phyloP scores from a whole-genome alignment of 1,284 basidiomycete species.

The Tylopilus sp. region DNA sequence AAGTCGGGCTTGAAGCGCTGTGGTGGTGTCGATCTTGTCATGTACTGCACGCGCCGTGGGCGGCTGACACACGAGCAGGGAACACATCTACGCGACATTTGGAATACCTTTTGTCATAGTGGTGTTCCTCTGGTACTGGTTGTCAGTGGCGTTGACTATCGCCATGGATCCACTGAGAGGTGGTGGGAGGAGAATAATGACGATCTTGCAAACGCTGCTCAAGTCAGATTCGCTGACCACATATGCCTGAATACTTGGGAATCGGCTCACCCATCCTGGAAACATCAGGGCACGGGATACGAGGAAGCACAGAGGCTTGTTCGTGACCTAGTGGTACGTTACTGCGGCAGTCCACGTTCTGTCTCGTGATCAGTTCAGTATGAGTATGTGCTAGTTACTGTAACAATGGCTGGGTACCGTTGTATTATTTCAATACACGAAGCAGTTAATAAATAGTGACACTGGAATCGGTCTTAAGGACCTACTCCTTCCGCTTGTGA shows the following conservation, averaged over 20 bases:
- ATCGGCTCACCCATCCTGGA: constrained; percentile 25
- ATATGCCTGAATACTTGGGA: constrained; percentile 24
- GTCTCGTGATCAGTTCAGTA: constrained; percentile 8
- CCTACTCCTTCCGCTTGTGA: constrained; percentile 12
- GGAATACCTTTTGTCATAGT: constrained; percentile 18
- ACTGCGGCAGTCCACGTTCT: constrained; percentile 12
- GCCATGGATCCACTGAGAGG: constrained; percentile 22
- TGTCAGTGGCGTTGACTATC: constrained; percentile 25
- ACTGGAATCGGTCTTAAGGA: not conserved
- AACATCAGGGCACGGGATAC: constrained; percentile 12
- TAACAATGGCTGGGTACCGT: not conserved
- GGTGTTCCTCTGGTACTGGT: constrained; percentile 26
- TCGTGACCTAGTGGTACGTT: constrained; percentile 19
- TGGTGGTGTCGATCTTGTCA: constrained; percentile 18
- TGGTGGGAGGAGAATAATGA: constrained; percentile 33
- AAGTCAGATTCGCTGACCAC: constrained; percentile 23
- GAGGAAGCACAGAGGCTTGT: constrained; percentile 21
- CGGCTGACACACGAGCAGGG: constrained; percentile 23
- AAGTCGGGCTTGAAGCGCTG: constrained; percentile 12
- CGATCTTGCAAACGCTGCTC: constrained; percentile 3
- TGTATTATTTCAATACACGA: not conserved
- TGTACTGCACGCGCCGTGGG: constrained; percentile 31
- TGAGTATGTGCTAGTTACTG: not conserved
- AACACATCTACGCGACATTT: constrained; percentile 18
- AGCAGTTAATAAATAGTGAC: not conserved